Base-by-base conservation (phyloP, 768 basidiomycete genomes). In the Coprinopsis sp. region DNA sequence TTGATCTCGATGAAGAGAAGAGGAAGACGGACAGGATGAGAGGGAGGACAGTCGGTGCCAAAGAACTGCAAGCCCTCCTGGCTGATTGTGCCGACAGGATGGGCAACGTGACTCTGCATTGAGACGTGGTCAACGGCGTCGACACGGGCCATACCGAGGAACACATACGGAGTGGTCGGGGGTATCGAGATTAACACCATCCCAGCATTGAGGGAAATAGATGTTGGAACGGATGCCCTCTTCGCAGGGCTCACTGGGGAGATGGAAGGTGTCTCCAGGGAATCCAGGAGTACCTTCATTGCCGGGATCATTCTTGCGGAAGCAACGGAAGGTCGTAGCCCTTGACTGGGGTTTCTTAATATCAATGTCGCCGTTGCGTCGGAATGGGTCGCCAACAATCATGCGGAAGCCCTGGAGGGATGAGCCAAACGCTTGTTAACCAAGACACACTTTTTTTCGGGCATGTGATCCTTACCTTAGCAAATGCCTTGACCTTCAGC, bases 161-260 rank as follows among this genome's bases (percentile, higher is more conserved):
- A 13, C 19, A 18, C 34, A 5, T 44, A 52, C 54, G 44, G 50
- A 49, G 28, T 58, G 57, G 43, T 58, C 50, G 14, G 54, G 18
- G 12, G 48, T 51, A 25, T 58, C 57, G 25, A 54, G 49, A 34
- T 58, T 56, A 21, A 51, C 49, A 10, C 57, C 57, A 36, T 58
- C 54, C 57, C 57, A 58, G 47, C 54, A 58, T 52, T 50, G 44
- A 6, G 57, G 57, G 47, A 56, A 58, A 13, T 52, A 47, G 18
- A 56, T 55, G 40, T 58, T 55, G 2, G 54, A 56, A 21, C 54
- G 52, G 16, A 58, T 58, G 22, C 57, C 57, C 13, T 52, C 57
- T 12, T 25, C 38, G 47, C 57, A 58, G 11, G 47, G 44, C 28
- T 47, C 29, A 3, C 36, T 34, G 10, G 57, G 57, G 29, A 58